These are phyloP conservation scores for Mytilinidion resinicola DNA, from an alignment of 495 filamentous ascomycete genomes.

Conservation along the genomic window DNA sequence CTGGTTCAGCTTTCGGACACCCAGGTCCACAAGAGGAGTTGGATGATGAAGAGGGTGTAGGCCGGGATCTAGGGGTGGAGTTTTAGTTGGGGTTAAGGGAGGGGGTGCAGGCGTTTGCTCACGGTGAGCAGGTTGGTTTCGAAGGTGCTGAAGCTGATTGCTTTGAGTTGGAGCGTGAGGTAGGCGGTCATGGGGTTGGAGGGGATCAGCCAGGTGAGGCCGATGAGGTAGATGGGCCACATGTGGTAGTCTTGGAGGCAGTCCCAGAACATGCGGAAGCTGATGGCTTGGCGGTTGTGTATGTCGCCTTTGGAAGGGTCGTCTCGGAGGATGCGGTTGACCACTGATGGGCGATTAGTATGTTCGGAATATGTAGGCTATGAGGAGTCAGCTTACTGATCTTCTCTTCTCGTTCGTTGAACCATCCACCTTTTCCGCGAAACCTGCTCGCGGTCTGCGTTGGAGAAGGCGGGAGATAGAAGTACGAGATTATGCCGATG, in stretches of 20 bases:
- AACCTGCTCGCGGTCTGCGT: conserved; percentile 26
- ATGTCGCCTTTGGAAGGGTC: conserved; percentile 33
- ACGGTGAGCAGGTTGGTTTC: conserved; percentile 30
- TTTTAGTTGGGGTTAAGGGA: neutral
- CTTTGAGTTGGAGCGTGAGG: conserved; percentile 20
- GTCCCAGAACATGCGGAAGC: conserved; percentile 20
- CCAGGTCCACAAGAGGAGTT: conserved; percentile 49
- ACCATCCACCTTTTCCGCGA: conserved; percentile 32
- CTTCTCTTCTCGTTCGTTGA: conserved; percentile 32
- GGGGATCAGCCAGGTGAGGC: conserved; percentile 30
- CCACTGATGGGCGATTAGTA: conserved; percentile 17
- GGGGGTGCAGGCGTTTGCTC: neutral
- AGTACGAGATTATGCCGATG: conserved; percentile 27
- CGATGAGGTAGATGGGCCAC: conserved; percentile 36
- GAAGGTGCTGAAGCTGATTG: conserved; percentile 24
- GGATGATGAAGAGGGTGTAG: conserved; percentile 40
- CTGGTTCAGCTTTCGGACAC: conserved; percentile 54
- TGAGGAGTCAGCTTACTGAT: conserved; percentile 20
- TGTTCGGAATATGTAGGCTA: neutral
- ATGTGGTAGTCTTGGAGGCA: conserved; percentile 30
- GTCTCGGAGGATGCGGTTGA: conserved; percentile 32
- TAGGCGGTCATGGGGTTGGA: conserved; percentile 18
- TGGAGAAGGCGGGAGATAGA: conserved; percentile 31
- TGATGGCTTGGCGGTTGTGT: conserved; percentile 29
- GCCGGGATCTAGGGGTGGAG: conserved; percentile 24